phyloP scores from a whole-genome alignment of 768 basidiomycete genomes.

The Inosperma sp. region DNA sequence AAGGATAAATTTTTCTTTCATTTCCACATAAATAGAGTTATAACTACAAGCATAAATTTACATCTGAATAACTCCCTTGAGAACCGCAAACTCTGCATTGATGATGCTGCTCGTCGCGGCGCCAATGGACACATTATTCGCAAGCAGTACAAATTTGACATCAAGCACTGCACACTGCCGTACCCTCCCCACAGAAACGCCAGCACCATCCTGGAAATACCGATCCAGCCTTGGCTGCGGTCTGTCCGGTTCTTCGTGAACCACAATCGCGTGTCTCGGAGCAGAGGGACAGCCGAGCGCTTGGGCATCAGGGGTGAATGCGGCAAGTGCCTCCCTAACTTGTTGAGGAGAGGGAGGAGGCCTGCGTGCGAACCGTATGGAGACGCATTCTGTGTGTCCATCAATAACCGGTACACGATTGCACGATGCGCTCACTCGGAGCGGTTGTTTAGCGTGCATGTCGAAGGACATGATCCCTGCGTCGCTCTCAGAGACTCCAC shows the following conservation, averaged over 20 bases:
- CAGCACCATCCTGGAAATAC: constrained; percentile 85
- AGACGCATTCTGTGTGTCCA: constrained; percentile 89
- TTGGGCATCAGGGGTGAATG: constrained; percentile 74
- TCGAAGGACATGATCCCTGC: constrained; percentile 62
- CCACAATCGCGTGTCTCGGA: constrained; percentile 76
- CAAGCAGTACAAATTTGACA: constrained; percentile 90
- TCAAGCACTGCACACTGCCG: constrained; percentile 90
- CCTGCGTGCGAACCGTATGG: constrained; percentile 71
- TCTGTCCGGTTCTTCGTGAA: constrained; percentile 90
- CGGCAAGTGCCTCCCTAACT: constrained; percentile 72
- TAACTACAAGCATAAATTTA: background rate
- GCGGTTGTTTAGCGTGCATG: constrained; percentile 71
- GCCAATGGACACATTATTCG: constrained; percentile 93
- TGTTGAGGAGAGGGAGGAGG: constrained; percentile 86
- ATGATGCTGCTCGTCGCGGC: constrained; percentile 97
- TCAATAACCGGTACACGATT: constrained; percentile 95
- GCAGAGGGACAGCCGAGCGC: constrained; percentile 77
- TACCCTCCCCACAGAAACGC: constrained; percentile 87
- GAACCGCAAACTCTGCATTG: constrained; percentile 92
- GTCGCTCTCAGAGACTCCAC: constrained; percentile 52
- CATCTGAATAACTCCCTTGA: constrained; percentile 51
- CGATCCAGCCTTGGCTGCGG: constrained; percentile 94
- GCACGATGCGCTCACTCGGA: constrained; percentile 90
- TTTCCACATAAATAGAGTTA: background rate
- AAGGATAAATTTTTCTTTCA: no score